Percentiles rank a stretch among this genome's conserved stretches.
phyloP scores from a whole-genome alignment of 2,329 filamentous ascomycete genomes.

The Nemania diffusa region DNA sequence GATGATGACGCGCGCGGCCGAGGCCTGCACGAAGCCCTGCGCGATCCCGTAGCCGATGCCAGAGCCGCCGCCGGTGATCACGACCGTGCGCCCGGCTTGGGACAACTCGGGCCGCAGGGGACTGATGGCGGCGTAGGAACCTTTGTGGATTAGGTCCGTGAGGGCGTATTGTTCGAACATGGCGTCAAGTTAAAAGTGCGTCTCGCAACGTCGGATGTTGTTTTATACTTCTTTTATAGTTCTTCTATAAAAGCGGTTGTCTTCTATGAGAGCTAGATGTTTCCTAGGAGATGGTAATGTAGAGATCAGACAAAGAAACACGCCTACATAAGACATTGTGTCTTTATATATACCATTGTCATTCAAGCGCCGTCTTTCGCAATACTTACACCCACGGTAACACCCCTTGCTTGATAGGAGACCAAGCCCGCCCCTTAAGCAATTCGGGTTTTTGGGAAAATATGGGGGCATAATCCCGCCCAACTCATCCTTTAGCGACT shows the following conservation, averaged over 20 bases:
- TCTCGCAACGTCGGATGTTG: not conserved
- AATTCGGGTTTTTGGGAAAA: not conserved
- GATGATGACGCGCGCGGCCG: conserved; percentile 53
- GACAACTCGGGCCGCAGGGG: conserved; percentile 52
- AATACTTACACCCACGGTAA: not conserved
- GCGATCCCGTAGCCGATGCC: conserved; percentile 75
- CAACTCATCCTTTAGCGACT: too few species aligned
- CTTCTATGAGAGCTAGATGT: not conserved
- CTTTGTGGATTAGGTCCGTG: conserved; percentile 49
- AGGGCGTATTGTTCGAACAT: conserved; percentile 30
- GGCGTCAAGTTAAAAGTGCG: not conserved
- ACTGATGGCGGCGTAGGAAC: conserved; percentile 53
- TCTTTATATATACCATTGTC: conserved; percentile 17
- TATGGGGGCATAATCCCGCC: not conserved
- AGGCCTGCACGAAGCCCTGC: conserved; percentile 61
- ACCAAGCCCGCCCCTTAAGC: not conserved
- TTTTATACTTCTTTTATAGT: not conserved
- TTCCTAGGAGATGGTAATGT: not conserved
- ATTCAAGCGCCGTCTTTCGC: not conserved
- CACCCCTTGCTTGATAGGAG: not conserved
- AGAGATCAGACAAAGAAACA: not conserved
- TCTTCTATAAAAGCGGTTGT: not conserved
- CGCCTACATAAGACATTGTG: not conserved
- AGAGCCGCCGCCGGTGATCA: conserved; percentile 74
- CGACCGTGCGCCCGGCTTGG: conserved; percentile 61